Evolutionary conservation across 371 early-diverging fungal genomes (phyloP).

Genomic region (Capniomyces stellatus): DNA sequence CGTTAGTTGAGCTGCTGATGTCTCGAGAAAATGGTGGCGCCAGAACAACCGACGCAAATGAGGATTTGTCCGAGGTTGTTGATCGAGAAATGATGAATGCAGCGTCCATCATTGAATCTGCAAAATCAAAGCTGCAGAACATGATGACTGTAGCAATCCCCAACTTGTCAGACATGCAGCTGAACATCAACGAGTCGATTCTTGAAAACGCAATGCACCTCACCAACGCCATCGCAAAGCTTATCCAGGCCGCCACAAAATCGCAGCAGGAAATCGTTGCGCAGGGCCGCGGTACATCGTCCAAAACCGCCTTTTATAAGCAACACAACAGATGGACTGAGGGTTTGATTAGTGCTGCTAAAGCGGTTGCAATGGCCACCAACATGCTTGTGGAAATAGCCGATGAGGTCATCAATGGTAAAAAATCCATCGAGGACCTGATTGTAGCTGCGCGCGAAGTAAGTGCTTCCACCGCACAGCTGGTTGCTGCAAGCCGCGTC

Average conservation of each 20-base stretch:
- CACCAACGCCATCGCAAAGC: constrained; percentile 81
- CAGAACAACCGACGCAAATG: constrained; percentile 25
- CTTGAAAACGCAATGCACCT: constrained; percentile 78
- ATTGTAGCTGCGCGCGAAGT: constrained; percentile 93
- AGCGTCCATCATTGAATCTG: constrained; percentile 81
- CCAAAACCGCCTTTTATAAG: constrained; percentile 87
- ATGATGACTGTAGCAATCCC: constrained; percentile 55
- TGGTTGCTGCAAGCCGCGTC: constrained; percentile 93
- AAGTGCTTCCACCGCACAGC: constrained; percentile 83
- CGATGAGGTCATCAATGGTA: constrained; percentile 84
- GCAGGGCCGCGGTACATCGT: constrained; percentile 69
- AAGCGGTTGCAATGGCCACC: constrained; percentile 83
- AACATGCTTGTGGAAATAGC: constrained; percentile 83
- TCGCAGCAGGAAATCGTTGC: constrained; percentile 94
- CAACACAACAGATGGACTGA: constrained; percentile 98
- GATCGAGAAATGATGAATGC: constrained; percentile 87
- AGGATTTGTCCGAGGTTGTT: constrained; percentile 79
- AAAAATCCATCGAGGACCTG: constrained; percentile 77
- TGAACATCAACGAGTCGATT: constrained; percentile 81
- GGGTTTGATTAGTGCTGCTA: constrained; percentile 92
- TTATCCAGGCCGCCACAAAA: constrained; percentile 83
- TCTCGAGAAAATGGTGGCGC: constrained; percentile 35
- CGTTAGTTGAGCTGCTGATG: constrained; percentile 55
- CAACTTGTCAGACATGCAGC: constrained; percentile 46
- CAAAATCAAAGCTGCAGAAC: constrained; percentile 59